Conservation (phyloP, 83 land plant genomes). For the Diphasiastrum complanatum region DNA sequence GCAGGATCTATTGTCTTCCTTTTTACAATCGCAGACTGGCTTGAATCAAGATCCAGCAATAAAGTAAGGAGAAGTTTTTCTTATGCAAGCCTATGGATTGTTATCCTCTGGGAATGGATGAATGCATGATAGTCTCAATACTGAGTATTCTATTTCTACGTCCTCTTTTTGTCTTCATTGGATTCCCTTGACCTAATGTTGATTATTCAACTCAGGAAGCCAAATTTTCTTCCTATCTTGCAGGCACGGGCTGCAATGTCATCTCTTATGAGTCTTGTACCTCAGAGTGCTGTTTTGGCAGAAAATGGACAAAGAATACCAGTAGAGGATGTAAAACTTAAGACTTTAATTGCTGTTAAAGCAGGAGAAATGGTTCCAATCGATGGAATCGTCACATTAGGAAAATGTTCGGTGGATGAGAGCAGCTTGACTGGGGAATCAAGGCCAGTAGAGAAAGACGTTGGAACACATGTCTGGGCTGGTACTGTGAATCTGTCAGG, state of each 20-base stretch:
- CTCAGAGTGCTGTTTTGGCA: conserved; percentile 60
- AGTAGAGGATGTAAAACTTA: conserved; percentile 53
- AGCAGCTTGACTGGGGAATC: conserved; percentile 84
- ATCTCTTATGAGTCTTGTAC: conserved; percentile 64
- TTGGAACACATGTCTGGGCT: conserved; percentile 72
- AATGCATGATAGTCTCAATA: too few species aligned
- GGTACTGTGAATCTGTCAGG: conserved; percentile 80
- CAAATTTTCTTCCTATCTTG: not conserved
- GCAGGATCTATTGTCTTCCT: conserved; percentile 81
- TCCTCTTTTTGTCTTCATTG: not conserved
- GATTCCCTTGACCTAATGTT: not conserved
- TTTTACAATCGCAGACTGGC: conserved; percentile 86
- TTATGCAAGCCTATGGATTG: too few species aligned
- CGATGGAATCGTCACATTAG: conserved; percentile 72
- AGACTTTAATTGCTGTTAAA: conserved; percentile 58
- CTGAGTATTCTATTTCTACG: not conserved
- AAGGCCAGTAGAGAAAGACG: conserved; percentile 59
- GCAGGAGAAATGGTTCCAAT: conserved; percentile 82
- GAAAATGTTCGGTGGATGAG: conserved; percentile 74
- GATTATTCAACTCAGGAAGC: not conserved
- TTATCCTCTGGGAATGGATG: too few species aligned
- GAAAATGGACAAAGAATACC: conserved; percentile 56
- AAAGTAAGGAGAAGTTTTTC: conserved; percentile 62
- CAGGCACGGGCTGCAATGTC: conserved; percentile 78
- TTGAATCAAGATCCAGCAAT: conserved; percentile 67